Evolutionary conservation across 1,284 basidiomycete species (phyloP).

Genomic region (Lentinus polychrous): DNA sequence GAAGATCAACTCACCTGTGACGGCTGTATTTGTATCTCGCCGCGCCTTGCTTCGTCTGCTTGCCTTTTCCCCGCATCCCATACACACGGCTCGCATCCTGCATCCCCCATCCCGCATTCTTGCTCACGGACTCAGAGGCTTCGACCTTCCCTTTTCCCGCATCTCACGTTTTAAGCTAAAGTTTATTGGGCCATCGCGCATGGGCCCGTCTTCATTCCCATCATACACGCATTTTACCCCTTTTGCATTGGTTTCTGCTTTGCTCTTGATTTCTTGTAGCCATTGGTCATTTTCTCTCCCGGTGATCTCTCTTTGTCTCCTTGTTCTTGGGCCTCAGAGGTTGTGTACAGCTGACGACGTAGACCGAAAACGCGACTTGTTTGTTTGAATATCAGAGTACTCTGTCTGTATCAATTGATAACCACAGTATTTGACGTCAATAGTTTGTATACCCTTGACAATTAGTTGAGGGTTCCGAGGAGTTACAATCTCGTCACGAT

Average conservation of each 20-base stretch:
- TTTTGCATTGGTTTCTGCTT: not conserved
- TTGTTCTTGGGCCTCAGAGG: not conserved
- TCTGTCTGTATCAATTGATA: no score
- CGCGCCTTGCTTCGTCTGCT: not conserved
- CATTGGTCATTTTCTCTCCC: not conserved
- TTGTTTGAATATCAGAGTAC: no score
- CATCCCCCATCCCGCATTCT: not conserved
- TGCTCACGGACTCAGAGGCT: not conserved
- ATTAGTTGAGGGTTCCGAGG: no score
- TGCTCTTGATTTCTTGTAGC: not conserved
- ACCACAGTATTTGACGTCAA: no score
- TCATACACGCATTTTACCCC: slow-evolving; percentile 4
- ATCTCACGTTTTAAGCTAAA: not conserved
- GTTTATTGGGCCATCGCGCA: not conserved
- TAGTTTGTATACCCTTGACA: no score
- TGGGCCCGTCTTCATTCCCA: not conserved
- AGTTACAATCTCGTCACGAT: no score
- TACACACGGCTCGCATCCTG: not conserved
- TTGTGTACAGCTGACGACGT: no score
- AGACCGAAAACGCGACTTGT: no score
- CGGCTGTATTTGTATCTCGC: slow-evolving; percentile 1
- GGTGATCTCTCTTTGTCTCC: not conserved
- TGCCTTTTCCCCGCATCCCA: not conserved
- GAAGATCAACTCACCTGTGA: not conserved
- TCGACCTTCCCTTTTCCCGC: not conserved